These are phyloP conservation scores for Yamadazyma trypodendri DNA, from an alignment of 1,139 yeast genomes.

Conservation along the genomic window DNA sequence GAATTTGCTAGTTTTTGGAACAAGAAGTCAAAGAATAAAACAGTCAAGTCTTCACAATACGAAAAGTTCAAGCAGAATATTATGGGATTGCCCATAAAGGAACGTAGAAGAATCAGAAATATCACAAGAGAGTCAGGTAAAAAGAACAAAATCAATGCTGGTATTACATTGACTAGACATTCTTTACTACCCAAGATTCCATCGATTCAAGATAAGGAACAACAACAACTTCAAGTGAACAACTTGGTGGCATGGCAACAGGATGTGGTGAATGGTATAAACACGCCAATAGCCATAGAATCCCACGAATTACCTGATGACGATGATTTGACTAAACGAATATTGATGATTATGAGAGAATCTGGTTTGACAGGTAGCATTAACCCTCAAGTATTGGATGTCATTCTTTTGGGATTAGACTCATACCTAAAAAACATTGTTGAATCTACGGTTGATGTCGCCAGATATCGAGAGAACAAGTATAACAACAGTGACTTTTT, in stretches of 20 bases:
- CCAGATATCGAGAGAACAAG: constrained; percentile 56
- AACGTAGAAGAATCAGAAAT: constrained; percentile 78
- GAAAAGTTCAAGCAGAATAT: constrained; percentile 83
- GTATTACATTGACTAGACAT: constrained; percentile 79
- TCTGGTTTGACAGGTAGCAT: constrained; percentile 86
- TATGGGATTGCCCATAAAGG: constrained; percentile 81
- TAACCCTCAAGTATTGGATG: constrained; percentile 69
- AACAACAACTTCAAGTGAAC: constrained; percentile 49
- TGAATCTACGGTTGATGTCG: constrained; percentile 73
- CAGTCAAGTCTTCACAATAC: constrained; percentile 60
- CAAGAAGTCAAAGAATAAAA: constrained; percentile 44
- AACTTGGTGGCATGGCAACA: constrained; percentile 85
- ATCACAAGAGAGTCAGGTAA: constrained; percentile 83
- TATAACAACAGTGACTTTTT: constrained; percentile 47
- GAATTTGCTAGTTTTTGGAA: constrained; percentile 62
- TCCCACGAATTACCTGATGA: constrained; percentile 80
- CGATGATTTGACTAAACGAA: constrained; percentile 64
- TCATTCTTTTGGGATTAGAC: constrained; percentile 78
- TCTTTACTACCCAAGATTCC: constrained; percentile 88
- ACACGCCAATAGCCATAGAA: constrained; percentile 79
- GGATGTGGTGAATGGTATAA: constrained; percentile 87
- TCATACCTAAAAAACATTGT: constrained; percentile 71
- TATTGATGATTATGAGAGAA: constrained; percentile 85
- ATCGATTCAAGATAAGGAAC: constrained; percentile 59
- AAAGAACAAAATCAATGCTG: constrained; percentile 70